A percentile compares a stretch with the other conserved stretches of the same genome.
phyloP scores from a whole-genome alignment of 179 eudicot species.

The Spergularia azorica region DNA sequence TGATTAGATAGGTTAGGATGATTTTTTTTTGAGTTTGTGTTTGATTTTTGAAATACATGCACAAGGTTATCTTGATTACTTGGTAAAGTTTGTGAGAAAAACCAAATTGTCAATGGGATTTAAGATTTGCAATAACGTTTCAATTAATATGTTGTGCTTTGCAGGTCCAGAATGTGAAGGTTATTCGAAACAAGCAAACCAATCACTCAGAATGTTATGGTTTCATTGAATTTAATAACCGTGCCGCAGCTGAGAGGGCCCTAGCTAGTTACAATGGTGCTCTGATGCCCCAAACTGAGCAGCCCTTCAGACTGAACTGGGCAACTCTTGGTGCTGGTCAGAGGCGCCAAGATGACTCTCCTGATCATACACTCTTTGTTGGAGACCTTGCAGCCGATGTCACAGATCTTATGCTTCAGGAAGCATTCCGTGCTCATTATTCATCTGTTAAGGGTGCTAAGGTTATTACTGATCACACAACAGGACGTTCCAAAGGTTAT shows the following conservation, averaged over 20 bases:
- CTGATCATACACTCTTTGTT: slow-evolving; percentile 80
- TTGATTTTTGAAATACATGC: too few species aligned
- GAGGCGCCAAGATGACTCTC: slow-evolving; percentile 61
- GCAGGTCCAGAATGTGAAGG: slow-evolving; percentile 67
- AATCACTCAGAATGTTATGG: slow-evolving; percentile 87
- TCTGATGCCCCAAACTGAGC: slow-evolving; percentile 82
- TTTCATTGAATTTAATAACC: slow-evolving; percentile 68
- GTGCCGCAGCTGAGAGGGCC: slow-evolving; percentile 79
- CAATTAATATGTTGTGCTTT: background rate
- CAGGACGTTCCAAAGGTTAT: slow-evolving; percentile 88
- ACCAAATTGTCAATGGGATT: background rate
- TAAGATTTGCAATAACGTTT: background rate
- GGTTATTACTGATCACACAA: slow-evolving; percentile 73
- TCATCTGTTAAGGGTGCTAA: slow-evolving; percentile 87
- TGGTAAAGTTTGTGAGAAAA: background rate
- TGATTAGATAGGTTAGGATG: too few species aligned
- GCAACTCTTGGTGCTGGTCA: slow-evolving; percentile 82
- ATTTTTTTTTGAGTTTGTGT: too few species aligned
- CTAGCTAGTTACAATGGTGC: slow-evolving; percentile 65
- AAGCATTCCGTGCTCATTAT: slow-evolving; percentile 67
- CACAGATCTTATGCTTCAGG: slow-evolving; percentile 64
- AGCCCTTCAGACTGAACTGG: slow-evolving; percentile 81
- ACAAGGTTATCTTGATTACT: too few species aligned
- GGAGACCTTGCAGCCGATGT: slow-evolving; percentile 92
- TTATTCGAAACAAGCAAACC: slow-evolving; percentile 85